A percentile compares a stretch with the other conserved stretches of the same genome.
Evolutionary conservation across 371 early-diverging fungal species (phyloP).

Genomic region (Parasitella parasitica): DNA sequence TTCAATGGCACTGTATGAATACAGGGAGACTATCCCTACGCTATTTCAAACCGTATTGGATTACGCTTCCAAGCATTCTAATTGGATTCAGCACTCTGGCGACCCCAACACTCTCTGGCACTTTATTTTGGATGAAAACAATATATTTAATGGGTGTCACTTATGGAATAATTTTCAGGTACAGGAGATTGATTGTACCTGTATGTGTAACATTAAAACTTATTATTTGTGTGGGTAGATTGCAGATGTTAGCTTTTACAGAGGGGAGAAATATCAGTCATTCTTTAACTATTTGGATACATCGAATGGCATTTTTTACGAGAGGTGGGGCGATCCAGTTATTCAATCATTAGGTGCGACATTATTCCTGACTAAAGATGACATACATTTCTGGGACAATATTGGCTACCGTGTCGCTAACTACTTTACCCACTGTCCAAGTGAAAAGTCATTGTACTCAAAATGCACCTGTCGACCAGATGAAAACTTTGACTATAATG

Average conservation of each 20-base stretch:
- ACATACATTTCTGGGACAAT: constrained; percentile 49
- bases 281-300: constrained; percentile 83
- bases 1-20: constrained; percentile 82
- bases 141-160: constrained; percentile 74
- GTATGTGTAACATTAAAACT: background rate
- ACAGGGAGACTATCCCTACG: constrained; percentile 78
- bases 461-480: constrained; percentile 40
- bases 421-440: constrained; percentile 41
- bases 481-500: constrained; percentile 42
- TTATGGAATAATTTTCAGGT: constrained; percentile 73
- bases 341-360: constrained; percentile 42
- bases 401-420: constrained; percentile 44
- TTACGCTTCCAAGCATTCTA: constrained; percentile 48
- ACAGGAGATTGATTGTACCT: background rate
- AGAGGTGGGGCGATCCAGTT: constrained; percentile 65
- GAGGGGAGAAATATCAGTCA: constrained; percentile 61
- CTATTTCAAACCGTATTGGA: constrained; percentile 70
- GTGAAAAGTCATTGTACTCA: constrained; percentile 19
- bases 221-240: constrained; percentile 22
- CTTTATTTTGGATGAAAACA: constrained; percentile 49
- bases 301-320: constrained; percentile 91
- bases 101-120: constrained; percentile 30
- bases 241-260: constrained; percentile 41
- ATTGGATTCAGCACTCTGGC: constrained; percentile 14
- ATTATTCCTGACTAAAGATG: constrained; percentile 34